Conservation (phyloP, 2,329 filamentous ascomycete species). For the Fusarium udum region DNA sequence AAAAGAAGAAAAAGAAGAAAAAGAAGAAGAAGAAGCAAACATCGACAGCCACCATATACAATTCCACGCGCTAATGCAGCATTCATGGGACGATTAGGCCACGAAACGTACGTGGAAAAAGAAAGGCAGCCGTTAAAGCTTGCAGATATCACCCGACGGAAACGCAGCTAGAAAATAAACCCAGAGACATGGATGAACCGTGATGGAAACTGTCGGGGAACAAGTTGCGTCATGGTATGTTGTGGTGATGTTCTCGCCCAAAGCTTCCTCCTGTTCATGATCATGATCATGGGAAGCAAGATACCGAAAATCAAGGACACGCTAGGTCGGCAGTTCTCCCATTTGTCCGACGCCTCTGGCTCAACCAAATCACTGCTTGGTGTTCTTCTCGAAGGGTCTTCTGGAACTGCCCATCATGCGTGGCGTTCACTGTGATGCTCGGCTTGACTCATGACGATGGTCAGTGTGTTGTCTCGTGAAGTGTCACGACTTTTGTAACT, state of each 20-base stretch:
- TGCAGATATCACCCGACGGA: conserved; percentile 26
- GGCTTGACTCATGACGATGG: conserved; percentile 20
- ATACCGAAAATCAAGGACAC: neutral
- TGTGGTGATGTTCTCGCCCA: neutral
- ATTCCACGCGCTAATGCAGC: conserved; percentile 25
- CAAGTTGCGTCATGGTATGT: neutral
- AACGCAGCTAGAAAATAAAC: conserved; percentile 32
- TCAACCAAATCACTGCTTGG: conserved; percentile 18
- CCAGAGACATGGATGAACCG: neutral
- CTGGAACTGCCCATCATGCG: conserved; percentile 17
- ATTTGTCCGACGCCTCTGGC: conserved; percentile 2
- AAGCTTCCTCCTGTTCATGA: neutral
- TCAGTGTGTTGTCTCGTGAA: neutral
- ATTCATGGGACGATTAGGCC: conserved; percentile 36
- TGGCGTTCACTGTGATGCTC: conserved; percentile 15
- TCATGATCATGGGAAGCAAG: neutral
- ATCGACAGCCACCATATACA: conserved; percentile 3
- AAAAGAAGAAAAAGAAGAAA: conserved; percentile 36
- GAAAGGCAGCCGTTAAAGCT: conserved; percentile 14
- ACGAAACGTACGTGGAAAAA: conserved; percentile 41
- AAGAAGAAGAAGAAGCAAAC: conserved; percentile 37
- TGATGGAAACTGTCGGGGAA: neutral
- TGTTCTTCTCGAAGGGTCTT: conserved; percentile 34
- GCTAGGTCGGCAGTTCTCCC: neutral
- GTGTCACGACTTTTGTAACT: conserved; percentile 14